Evolutionary conservation across 2,329 filamentous ascomycete genomes (phyloP).

Genomic region (Fusarium sambucinum): DNA sequence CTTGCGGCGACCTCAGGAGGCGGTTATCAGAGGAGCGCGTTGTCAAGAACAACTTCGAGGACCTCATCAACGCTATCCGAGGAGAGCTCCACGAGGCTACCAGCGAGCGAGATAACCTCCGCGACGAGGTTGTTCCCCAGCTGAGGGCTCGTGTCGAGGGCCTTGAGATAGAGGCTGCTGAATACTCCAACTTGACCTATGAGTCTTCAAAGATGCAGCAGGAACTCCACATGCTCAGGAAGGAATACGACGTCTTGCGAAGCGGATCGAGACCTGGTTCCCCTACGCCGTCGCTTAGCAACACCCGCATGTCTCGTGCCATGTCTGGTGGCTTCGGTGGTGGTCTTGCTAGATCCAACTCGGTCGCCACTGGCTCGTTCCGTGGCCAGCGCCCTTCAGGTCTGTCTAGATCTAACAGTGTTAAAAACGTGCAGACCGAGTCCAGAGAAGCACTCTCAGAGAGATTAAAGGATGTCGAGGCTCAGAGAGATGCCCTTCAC

Average conservation of each 20-base stretch:
- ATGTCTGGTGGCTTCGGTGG: slow-evolving; percentile 64
- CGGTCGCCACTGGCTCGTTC: slow-evolving; percentile 68
- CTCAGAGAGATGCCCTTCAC: slow-evolving; percentile 93
- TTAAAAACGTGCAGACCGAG: slow-evolving; percentile 64
- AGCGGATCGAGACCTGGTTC: slow-evolving; percentile 50
- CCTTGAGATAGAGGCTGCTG: slow-evolving; percentile 78
- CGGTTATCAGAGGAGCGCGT: slow-evolving; percentile 86
- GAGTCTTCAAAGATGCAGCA: slow-evolving; percentile 89
- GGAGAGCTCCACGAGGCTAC: slow-evolving; percentile 83
- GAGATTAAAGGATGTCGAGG: slow-evolving; percentile 89
- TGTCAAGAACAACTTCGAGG: slow-evolving; percentile 93
- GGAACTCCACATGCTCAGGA: slow-evolving; percentile 78
- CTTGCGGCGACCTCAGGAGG: slow-evolving; percentile 84
- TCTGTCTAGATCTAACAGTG: slow-evolving; percentile 71
- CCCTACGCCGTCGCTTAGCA: slow-evolving; percentile 41
- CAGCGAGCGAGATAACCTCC: slow-evolving; percentile 91
- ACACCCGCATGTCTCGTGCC: slow-evolving; percentile 45
- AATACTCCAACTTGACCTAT: slow-evolving; percentile 79
- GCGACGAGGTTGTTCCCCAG: slow-evolving; percentile 87
- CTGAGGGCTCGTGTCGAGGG: slow-evolving; percentile 81
- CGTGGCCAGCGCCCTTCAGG: slow-evolving; percentile 55
- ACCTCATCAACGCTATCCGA: slow-evolving; percentile 85
- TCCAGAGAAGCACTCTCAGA: slow-evolving; percentile 79
- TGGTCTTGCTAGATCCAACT: slow-evolving; percentile 74
- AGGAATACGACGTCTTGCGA: slow-evolving; percentile 72